Percentiles rank a stretch among this genome's conserved stretches.
Conservation (phyloP, 108 stramenopile species). For the Discostella pseudostelligera region DNA sequence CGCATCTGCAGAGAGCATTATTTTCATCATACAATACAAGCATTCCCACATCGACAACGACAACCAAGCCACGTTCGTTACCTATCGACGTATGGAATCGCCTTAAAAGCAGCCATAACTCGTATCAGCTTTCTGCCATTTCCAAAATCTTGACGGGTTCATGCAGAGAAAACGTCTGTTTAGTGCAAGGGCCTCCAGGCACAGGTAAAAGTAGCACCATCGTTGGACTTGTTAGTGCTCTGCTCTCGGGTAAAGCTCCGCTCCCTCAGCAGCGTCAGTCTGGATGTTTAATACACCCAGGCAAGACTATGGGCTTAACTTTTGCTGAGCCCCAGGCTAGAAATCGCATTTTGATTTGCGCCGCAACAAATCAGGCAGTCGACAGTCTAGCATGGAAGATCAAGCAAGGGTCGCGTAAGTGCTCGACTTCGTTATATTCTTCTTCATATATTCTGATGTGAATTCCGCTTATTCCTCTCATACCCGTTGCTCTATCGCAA, state of each 20-base stretch:
- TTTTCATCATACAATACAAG: constrained; percentile 17
- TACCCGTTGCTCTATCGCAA: too few species aligned
- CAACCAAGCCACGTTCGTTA: constrained; percentile 16
- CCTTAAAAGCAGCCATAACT: constrained; percentile 21
- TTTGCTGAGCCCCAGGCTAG: constrained; percentile 14
- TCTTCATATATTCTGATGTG: not conserved
- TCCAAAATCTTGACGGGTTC: constrained; percentile 15
- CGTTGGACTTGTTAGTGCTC: constrained; percentile 64
- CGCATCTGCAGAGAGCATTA: constrained; percentile 40
- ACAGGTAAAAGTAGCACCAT: constrained; percentile 77
- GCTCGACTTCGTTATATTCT: not conserved
- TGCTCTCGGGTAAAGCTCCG: constrained; percentile 49
- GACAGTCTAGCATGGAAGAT: constrained; percentile 72
- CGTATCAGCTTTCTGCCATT: constrained; percentile 23
- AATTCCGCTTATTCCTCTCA: not conserved
- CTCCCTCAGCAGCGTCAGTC: constrained; percentile 33
- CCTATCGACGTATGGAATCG: constrained; percentile 14
- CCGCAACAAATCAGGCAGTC: constrained; percentile 78
- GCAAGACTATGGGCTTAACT: constrained; percentile 38
- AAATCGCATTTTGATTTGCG: constrained; percentile 59
- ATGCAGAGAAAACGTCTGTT: constrained; percentile 24
- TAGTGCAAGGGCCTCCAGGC: constrained; percentile 58
- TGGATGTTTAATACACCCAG: constrained; percentile 36
- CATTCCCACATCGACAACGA: constrained; percentile 6
- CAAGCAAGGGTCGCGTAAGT: constrained; percentile 31